Base-by-base conservation (phyloP, 2,329 filamentous ascomycete species). In the Cordyceps sp. region DNA sequence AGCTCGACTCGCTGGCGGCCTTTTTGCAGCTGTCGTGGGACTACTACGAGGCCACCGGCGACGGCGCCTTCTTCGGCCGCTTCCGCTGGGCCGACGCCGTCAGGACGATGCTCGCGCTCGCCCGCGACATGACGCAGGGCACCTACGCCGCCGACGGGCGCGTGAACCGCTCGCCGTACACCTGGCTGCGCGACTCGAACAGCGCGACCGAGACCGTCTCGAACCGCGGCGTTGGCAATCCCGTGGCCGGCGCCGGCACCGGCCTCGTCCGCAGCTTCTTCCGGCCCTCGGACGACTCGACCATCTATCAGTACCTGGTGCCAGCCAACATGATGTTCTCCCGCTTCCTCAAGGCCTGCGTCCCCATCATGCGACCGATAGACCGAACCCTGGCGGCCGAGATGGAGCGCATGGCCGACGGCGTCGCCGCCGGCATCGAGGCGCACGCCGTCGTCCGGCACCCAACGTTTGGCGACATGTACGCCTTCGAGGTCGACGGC, bases 291-390 rank as follows among this genome's bases (percentile, higher is more conserved):
- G 88, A 96, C 50, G 88, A 94, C 51, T 73, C 83, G 12, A 83
- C 80, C 1, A 79, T 82, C 25, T 76, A 84, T 37, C 83, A 88
- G 48, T 88, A 85, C 52, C 75, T 92, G 44, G 81, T 94, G 43
- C 88, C 88, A 0, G 76, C 80, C 21, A 96, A 94, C 51, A 84
- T 84, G 77, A 81, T 83, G 77, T 75, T 84, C 41, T 63, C 74
- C 21, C 57, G 66, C 16, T 79, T 73, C 42, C 62, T 85, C 4
- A 55, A 57, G 10, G 57, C 61, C 1, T 51, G 64, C 43, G 45
- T 62, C 46, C 36, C 52, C 39, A 58, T 69, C 36, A 63, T 65
- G 52, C 48, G 54, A 17, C 41, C 42, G 6, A 47, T 67, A 5
- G 55, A 61, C 7, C 0, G 59, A 70, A 33, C 66, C 48, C 57